Evolutionary conservation across 2,329 filamentous ascomycete genomes (phyloP).

Genomic region (Colletotrichum phormii): DNA sequence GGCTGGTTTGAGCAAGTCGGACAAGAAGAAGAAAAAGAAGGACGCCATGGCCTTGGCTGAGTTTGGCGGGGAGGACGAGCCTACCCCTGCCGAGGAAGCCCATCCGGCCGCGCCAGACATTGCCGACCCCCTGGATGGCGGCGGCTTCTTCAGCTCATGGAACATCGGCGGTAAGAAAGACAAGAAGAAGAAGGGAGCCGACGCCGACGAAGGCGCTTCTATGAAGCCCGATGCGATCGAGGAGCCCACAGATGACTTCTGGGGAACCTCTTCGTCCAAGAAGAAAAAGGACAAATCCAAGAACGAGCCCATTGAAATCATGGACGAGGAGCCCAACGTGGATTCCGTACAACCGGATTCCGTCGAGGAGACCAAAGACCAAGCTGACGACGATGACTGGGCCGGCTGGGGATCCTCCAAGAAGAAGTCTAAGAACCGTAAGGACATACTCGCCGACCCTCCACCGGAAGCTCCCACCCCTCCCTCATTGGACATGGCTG

Average conservation of each 20-base stretch:
- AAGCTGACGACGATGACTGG: constrained; percentile 58
- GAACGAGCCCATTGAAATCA: constrained; percentile 61
- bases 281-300: constrained; percentile 66
- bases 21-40: constrained; percentile 61
- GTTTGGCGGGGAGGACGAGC: constrained; percentile 44
- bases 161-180: constrained; percentile 64
- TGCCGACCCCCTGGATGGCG: constrained; percentile 50
- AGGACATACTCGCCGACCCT: constrained; percentile 53
- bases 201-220: constrained; percentile 25
- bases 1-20: constrained; percentile 47
- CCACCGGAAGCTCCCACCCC: constrained; percentile 62
- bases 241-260: constrained; percentile 55
- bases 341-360: constrained; percentile 60
- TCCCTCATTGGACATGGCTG: constrained; percentile 58
- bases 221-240: constrained; percentile 55
- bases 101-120: constrained; percentile 45
- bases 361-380: constrained; percentile 56
- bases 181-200: constrained; percentile 46
- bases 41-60: constrained; percentile 49
- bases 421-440: constrained; percentile 55
- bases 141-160: constrained; percentile 69
- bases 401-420: constrained; percentile 54
- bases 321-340: constrained; percentile 56
- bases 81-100: constrained; percentile 41
- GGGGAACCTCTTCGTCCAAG: constrained; percentile 49